Conservation (phyloP, 768 basidiomycete species). For the Kwoniella sp. region DNA sequence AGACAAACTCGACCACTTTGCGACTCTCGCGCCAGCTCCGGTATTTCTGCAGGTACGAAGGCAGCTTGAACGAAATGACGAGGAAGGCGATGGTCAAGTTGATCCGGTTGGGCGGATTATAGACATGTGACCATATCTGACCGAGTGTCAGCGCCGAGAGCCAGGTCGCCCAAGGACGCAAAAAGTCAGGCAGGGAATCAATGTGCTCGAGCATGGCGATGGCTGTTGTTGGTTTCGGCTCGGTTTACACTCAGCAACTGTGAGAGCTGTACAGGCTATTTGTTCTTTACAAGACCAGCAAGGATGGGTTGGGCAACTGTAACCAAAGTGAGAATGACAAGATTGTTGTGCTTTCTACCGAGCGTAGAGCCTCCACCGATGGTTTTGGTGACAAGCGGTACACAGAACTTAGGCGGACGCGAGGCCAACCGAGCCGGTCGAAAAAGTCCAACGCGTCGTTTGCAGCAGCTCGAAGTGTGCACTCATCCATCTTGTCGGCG, state of each 20-base stretch:
- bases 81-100: conserved; percentile 64
- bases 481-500: too few relatives aligned
- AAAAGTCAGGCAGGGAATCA: background rate
- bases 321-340: too few relatives aligned
- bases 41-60: conserved; percentile 69
- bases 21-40: conserved; percentile 75
- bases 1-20: conserved; percentile 67
- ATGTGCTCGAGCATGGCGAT: conserved; percentile 16
- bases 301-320: too few relatives aligned
- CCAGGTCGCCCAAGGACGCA: conserved; percentile 18
- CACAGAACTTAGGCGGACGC: too few relatives aligned
- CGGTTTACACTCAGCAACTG: too few relatives aligned
- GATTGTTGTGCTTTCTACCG: too few relatives aligned
- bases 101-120: conserved; percentile 51
- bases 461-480: too few relatives aligned
- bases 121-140: conserved; percentile 37
- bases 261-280: too few relatives aligned
- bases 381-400: conserved; percentile 1
- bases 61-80: conserved; percentile 67
- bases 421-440: too few relatives aligned
- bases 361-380: background rate
- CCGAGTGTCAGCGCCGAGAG: conserved; percentile 35
- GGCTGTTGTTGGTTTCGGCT: too few relatives aligned
- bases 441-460: background rate
- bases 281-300: too few relatives aligned